Evolutionary conservation across 1,139 yeast species (phyloP).

Genomic region (Pichiaceae sp.): DNA sequence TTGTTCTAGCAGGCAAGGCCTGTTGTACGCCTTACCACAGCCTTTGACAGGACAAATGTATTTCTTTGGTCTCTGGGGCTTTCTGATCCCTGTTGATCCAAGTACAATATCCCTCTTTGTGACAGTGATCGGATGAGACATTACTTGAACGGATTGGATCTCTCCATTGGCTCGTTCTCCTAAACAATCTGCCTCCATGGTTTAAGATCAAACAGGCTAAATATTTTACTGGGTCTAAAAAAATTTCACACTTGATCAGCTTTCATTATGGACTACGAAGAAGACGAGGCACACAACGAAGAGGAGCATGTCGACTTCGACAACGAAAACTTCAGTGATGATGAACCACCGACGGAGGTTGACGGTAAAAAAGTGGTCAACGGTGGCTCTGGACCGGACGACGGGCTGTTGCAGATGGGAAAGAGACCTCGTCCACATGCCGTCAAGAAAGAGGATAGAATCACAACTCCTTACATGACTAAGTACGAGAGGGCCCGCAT

Average conservation of each 20-base stretch:
- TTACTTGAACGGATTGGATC: too few relatives aligned
- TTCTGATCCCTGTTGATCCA: too few relatives aligned
- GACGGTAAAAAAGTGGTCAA: slow-evolving; percentile 70
- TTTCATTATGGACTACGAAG: slow-evolving; percentile 16
- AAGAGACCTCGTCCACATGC: slow-evolving; percentile 67
- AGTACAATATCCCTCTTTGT: too few relatives aligned
- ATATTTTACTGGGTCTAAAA: too few relatives aligned
- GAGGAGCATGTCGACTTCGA: slow-evolving; percentile 62
- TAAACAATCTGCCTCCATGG: too few relatives aligned
- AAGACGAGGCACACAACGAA: slow-evolving; percentile 28
- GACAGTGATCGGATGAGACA: too few relatives aligned
- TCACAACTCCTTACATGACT: slow-evolving; percentile 98
- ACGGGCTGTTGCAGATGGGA: slow-evolving; percentile 42
- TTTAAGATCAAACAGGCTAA: too few relatives aligned
- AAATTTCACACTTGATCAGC: slow-evolving; percentile 4
- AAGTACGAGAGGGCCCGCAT: slow-evolving; percentile 96
- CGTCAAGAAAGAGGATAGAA: slow-evolving; percentile 78
- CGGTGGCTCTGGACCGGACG: slow-evolving; percentile 59
- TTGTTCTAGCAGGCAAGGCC: slow-evolving; percentile 79
- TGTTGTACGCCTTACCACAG: slow-evolving; percentile 69
- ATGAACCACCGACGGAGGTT: slow-evolving; percentile 32
- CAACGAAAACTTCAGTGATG: slow-evolving; percentile 24
- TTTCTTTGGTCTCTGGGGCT: slow-evolving; percentile 33
- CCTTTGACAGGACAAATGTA: slow-evolving; percentile 53
- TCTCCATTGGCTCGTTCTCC: too few relatives aligned